Evolutionary conservation across 345 rosid species (phyloP).

Genomic region (Ceriops zippeliana): DNA sequence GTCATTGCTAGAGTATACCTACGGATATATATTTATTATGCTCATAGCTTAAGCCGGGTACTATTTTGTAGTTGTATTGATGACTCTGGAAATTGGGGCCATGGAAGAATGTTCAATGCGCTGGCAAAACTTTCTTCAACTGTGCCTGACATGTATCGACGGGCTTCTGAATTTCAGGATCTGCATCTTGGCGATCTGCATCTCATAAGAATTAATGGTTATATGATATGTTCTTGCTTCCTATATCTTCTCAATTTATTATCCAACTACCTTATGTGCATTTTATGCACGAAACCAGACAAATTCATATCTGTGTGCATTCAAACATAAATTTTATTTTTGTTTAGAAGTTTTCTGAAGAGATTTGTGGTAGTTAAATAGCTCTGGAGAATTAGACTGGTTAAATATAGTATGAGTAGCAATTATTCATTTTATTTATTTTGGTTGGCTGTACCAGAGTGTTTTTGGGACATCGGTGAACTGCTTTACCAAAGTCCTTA

Average conservation of each 20-base stretch:
- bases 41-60: slow-evolving; percentile 12
- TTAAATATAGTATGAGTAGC: too few species aligned
- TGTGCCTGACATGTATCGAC: slow-evolving; percentile 53
- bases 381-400: too few species aligned
- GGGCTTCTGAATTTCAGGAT: slow-evolving; percentile 62
- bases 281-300: too few species aligned
- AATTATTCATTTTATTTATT: too few species aligned
- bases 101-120: slow-evolving; percentile 82
- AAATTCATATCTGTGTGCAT: too few species aligned
- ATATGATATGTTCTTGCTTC: slow-evolving; percentile 9
- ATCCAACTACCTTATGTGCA: not conserved
- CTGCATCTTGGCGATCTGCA: slow-evolving; percentile 89
- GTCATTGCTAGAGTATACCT: too few species aligned
- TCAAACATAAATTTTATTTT: too few species aligned
- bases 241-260: not conserved
- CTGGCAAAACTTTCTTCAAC: slow-evolving; percentile 49
- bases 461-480: too few species aligned
- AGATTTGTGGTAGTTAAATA: too few species aligned
- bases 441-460: too few species aligned
- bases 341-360: too few species aligned
- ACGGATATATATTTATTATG: not conserved
- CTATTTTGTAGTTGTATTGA: slow-evolving; percentile 64
- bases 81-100: slow-evolving; percentile 88
- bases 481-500: too few species aligned
- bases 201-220: slow-evolving; percentile 62